Evolutionary conservation across 495 filamentous ascomycete species (phyloP).

Genomic region (Apiosordaria backusii): DNA sequence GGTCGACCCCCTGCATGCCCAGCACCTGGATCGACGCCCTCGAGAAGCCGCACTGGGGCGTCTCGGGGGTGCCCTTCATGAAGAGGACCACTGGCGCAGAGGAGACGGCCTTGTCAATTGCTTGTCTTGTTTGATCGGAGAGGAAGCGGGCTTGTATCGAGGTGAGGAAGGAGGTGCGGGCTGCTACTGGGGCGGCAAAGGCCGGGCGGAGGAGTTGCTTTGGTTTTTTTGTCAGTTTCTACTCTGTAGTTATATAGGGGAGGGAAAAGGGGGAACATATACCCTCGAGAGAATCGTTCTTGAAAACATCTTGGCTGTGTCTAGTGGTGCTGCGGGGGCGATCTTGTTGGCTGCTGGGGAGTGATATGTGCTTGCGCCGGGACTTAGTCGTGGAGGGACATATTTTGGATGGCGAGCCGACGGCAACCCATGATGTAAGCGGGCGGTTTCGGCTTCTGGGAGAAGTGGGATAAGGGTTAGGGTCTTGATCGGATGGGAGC

Average conservation of each 20-base stretch:
- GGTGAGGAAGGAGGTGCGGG: neutral
- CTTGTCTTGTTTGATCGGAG: slow-evolving; percentile 68
- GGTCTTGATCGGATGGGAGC: neutral
- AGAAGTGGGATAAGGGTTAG: neutral
- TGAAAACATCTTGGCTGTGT: slow-evolving; percentile 25
- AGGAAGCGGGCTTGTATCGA: slow-evolving; percentile 53
- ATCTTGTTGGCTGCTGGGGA: neutral
- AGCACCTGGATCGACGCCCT: slow-evolving; percentile 92
- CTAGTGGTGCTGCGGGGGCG: slow-evolving; percentile 5
- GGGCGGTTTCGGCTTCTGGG: neutral
- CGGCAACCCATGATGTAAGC: slow-evolving; percentile 2
- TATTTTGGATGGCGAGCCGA: slow-evolving; percentile 8
- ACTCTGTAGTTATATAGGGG: neutral
- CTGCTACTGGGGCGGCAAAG: neutral
- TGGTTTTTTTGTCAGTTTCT: neutral
- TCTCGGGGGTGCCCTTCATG: slow-evolving; percentile 98
- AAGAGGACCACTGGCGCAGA: slow-evolving; percentile 92
- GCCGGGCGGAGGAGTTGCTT: slow-evolving; percentile 22
- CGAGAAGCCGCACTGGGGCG: slow-evolving; percentile 97
- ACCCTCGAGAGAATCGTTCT: slow-evolving; percentile 28
- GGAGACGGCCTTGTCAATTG: slow-evolving; percentile 82
- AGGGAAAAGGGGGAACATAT: slow-evolving; percentile 4
- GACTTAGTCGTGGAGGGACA: slow-evolving; percentile 4
- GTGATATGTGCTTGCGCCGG: neutral
- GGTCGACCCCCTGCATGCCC: slow-evolving; percentile 90